A percentile compares a stretch with the other conserved stretches of the same genome.
phyloP scores from a whole-genome alignment of 176 grass and related monocot species.

The Metroxylon sagu region DNA sequence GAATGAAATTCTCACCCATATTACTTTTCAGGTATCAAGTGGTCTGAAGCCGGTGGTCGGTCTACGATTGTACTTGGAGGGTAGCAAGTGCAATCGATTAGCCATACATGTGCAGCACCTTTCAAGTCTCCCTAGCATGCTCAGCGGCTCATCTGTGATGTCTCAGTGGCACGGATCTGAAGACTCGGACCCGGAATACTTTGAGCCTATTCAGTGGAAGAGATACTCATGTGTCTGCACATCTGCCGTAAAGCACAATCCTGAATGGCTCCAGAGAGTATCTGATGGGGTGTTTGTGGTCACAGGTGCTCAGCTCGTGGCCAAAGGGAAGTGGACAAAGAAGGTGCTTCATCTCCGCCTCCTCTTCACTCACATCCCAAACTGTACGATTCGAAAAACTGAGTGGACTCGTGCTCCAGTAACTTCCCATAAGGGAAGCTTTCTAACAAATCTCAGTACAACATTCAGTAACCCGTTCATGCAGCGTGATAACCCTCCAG shows the following conservation, averaged over 20 bases:
- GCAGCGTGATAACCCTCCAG: constrained; percentile 20
- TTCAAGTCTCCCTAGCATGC: constrained; percentile 84
- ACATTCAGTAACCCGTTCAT: constrained; percentile 74
- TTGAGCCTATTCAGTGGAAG: constrained; percentile 84
- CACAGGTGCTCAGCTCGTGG: constrained; percentile 75
- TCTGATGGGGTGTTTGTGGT: constrained; percentile 72
- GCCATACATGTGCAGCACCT: constrained; percentile 97
- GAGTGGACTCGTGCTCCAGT: constrained; percentile 64
- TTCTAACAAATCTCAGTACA: constrained; percentile 78
- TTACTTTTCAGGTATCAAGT: constrained; percentile 50
- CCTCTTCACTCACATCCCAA: constrained; percentile 62
- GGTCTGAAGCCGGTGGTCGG: constrained; percentile 62
- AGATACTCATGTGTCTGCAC: constrained; percentile 76
- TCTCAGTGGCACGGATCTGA: constrained; percentile 74
- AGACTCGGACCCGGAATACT: constrained; percentile 50
- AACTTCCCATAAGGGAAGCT: constrained; percentile 79
- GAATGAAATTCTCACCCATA: too few species aligned
- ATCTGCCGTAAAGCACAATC: constrained; percentile 42
- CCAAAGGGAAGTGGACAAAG: constrained; percentile 78
- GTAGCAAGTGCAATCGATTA: constrained; percentile 78
- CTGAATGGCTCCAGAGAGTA: constrained; percentile 52
- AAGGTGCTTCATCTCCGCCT: constrained; percentile 81
- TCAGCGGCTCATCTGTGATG: constrained; percentile 31
- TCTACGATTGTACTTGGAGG: constrained; percentile 80
- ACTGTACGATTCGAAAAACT: constrained; percentile 56